Percentiles rank a stretch among this genome's conserved stretches.
These are phyloP conservation scores for Hawksworthiomyces lignivorus DNA, from an alignment of 2,329 filamentous ascomycete genomes.

Conservation along the genomic window DNA sequence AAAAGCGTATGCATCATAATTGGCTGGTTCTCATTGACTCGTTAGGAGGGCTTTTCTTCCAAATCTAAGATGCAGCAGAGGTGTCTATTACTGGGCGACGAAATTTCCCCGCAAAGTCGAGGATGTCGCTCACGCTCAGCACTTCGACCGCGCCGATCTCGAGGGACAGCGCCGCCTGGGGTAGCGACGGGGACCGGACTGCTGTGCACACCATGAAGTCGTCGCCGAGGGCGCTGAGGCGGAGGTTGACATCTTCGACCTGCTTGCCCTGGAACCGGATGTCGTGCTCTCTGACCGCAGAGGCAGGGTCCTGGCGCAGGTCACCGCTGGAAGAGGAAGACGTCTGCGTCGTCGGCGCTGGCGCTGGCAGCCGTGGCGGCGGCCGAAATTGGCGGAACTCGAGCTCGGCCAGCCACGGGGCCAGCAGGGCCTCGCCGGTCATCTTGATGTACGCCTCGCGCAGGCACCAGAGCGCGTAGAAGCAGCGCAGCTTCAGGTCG, in stretches of 20 bases:
- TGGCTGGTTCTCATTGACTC: too few species aligned
- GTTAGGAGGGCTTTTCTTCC: too few species aligned
- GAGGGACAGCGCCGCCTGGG: slow-evolving; percentile 31
- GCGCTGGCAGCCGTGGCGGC: slow-evolving; percentile 28
- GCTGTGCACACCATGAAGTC: slow-evolving; percentile 50
- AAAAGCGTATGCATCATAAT: too few species aligned
- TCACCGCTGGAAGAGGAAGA: slow-evolving; percentile 10
- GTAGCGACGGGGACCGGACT: slow-evolving; percentile 32
- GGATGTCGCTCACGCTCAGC: too few species aligned
- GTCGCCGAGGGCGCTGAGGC: slow-evolving; percentile 34
- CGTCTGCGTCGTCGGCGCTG: slow-evolving; percentile 16
- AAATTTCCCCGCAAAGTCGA: too few species aligned
- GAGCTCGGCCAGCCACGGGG: slow-evolving; percentile 61
- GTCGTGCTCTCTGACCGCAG: slow-evolving; percentile 28
- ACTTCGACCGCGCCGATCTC: too few species aligned
- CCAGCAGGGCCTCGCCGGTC: slow-evolving; percentile 69
- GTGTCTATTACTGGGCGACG: too few species aligned
- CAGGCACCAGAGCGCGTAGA: slow-evolving; percentile 73
- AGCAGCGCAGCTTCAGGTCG: slow-evolving; percentile 58
- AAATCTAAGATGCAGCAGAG: too few species aligned
- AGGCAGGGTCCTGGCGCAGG: slow-evolving; percentile 22
- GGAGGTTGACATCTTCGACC: slow-evolving; percentile 35
- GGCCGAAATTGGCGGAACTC: slow-evolving; percentile 60
- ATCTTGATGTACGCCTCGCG: slow-evolving; percentile 80
- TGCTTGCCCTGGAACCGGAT: slow-evolving; percentile 31